Base-by-base conservation (phyloP, 2,329 filamentous ascomycete genomes). In the Pseudogymnoascus sp. region DNA sequence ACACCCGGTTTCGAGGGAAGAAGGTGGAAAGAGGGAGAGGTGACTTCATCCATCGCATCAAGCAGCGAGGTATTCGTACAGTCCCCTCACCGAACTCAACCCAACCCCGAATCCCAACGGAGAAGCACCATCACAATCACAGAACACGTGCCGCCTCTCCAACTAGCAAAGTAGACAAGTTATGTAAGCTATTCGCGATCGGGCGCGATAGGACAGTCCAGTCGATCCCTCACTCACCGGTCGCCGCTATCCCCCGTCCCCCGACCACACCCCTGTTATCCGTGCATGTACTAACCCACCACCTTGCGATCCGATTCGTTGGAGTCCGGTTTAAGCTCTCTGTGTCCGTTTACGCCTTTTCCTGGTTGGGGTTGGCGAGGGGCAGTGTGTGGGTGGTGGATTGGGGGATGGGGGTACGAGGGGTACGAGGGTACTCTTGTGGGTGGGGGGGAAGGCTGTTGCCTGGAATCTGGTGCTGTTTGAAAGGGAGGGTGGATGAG, bases 401-500 rank as follows among this genome's bases (percentile, higher is more conserved):
- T 23, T n/a, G n/a, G n/a, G n/a, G 23, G 23, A 23, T 23, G 23
- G 23, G 23, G 23, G 23, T 31, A 31, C 28, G 28, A 31, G 28
- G 23, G 28, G 28, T 31, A 31, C 28, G n/a, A n/a, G n/a, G n/a
- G n/a, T n/a, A n/a, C 28, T 31, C 1, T 31, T 7, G 28, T 31
- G 43, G 19, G 10, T 41, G 8, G 19, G 14, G 8, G 19, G 14
- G 28, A 31, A 6, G 48, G 48, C 48, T 54, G 48, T 54, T 54
- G 48, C 48, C 48, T 54, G 48, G 48, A 54, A 54, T 54, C 48
- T 54, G 48, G 48, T 54, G 48, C 48, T 54, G 45, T 21, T 51
- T 51, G 45, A 25, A 51, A 8, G 6, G 13, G 13, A 10, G 6
- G 45, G 3, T 7, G 21, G 21, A 23, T 8, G 7, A 13, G 23